Conservation (phyloP, 352 stramenopile genomes). For the Phytophthora cactorum region DNA sequence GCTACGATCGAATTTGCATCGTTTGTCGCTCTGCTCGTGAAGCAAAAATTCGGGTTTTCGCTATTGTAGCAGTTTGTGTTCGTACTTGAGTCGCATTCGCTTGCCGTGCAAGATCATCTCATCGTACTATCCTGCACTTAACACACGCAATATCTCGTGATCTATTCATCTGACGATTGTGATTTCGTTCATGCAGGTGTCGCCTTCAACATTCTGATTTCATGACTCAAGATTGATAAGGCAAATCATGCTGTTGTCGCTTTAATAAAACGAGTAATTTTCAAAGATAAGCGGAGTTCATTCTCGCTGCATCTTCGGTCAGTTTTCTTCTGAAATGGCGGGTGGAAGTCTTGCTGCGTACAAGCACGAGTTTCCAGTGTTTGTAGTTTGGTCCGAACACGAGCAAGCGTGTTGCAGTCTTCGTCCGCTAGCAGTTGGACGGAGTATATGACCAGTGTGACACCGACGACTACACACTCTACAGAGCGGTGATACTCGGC, state of each 20-base stretch:
- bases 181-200: background rate
- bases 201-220: background rate
- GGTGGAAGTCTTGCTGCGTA: conserved; percentile 16
- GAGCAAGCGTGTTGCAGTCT: conserved; percentile 6
- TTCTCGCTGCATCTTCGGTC: background rate
- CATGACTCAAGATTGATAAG: background rate
- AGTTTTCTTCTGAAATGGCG: conserved; percentile 19
- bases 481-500: conserved; percentile 49
- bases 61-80: conserved; percentile 41
- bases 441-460: conserved; percentile 45
- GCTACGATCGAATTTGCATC: conserved; percentile 21
- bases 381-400: conserved; percentile 9
- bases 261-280: too few species aligned
- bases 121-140: conserved; percentile 6
- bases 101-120: conserved; percentile 26
- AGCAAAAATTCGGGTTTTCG: conserved; percentile 28
- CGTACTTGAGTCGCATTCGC: conserved; percentile 39
- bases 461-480: conserved; percentile 59
- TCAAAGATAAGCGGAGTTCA: too few species aligned
- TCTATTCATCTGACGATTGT: background rate
- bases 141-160: background rate
- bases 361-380: conserved; percentile 4
- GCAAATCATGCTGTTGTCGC: too few species aligned
- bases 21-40: conserved; percentile 20
- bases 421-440: conserved; percentile 25